These are phyloP conservation scores for Aphanomyces euteiches DNA, from an alignment of 352 stramenopile species.

Conservation along the genomic window DNA sequence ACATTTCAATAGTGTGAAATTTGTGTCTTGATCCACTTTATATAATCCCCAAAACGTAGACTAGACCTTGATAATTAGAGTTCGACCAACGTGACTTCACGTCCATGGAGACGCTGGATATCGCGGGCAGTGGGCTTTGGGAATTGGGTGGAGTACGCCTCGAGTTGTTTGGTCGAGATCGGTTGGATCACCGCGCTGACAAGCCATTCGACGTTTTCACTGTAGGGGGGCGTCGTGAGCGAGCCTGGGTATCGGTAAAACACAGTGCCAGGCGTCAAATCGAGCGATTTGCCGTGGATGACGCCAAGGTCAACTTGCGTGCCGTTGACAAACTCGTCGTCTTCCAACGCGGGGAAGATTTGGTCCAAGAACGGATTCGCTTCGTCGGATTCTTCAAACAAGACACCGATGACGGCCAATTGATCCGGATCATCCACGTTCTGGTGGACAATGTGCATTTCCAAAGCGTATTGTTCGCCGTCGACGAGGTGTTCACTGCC, in stretches of 20 bases:
- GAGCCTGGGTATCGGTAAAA: background rate
- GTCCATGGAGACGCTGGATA: background rate
- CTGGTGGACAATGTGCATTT: constrained; percentile 2
- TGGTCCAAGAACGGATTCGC: background rate
- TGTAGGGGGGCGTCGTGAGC: background rate
- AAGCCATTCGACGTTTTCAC: background rate
- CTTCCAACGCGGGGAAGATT: background rate
- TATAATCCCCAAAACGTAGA: too few species aligned
- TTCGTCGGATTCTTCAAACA: background rate
- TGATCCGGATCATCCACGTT: background rate
- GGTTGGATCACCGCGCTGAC: background rate
- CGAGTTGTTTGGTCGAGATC: background rate
- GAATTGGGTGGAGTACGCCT: background rate
- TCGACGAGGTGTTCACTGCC: background rate
- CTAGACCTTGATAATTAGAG: too few species aligned
- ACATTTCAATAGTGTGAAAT: too few species aligned
- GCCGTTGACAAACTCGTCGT: background rate
- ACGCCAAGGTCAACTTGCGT: background rate
- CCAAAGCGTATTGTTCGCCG: background rate
- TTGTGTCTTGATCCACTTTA: too few species aligned
- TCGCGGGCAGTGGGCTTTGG: background rate
- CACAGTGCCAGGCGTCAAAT: background rate
- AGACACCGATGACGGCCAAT: background rate
- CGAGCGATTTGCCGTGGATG: background rate
- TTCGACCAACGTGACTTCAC: background rate